Evolutionary conservation across 768 basidiomycete genomes (phyloP).

Genomic region (Agrocybe chaxingu): DNA sequence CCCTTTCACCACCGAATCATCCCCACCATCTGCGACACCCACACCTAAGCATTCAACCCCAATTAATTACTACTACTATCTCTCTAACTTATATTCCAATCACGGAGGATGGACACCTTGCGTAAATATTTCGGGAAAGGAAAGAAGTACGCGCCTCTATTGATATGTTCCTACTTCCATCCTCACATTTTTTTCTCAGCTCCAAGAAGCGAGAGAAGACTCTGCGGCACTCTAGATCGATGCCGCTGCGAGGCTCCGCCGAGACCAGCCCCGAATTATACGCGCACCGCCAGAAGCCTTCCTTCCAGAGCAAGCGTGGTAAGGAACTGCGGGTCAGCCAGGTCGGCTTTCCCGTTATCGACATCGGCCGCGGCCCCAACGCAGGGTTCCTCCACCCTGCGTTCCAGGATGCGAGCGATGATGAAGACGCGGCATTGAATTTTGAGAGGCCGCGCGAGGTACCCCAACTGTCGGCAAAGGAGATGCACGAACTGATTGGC

Average conservation of each 20-base stretch:
- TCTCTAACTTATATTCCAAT: too few species aligned
- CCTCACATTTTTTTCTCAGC: too few species aligned
- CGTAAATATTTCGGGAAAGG: too few species aligned
- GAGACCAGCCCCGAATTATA: constrained; percentile 10
- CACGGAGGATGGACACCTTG: too few species aligned
- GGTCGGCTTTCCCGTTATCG: constrained; percentile 2
- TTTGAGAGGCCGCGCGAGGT: background rate
- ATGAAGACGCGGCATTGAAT: background rate
- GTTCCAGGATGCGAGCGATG: background rate
- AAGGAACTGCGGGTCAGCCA: constrained; percentile 12
- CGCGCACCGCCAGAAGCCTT: background rate
- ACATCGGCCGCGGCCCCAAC: background rate
- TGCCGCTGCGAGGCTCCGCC: constrained; percentile 19
- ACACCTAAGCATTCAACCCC: too few species aligned
- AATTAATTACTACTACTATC: too few species aligned
- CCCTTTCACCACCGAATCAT: too few species aligned
- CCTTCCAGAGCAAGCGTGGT: constrained; percentile 11
- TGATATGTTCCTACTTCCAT: background rate
- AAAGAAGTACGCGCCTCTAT: too few species aligned
- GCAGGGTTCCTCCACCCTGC: background rate
- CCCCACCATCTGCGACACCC: too few species aligned
- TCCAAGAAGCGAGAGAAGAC: constrained; percentile 18
- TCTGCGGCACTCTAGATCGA: constrained; percentile 20
- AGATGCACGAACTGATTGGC: background rate
- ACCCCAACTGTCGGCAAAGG: too few species aligned